These are phyloP conservation scores for Populus hybrid DNA, from an alignment of 441 rosid genomes.

Conservation along the genomic window DNA sequence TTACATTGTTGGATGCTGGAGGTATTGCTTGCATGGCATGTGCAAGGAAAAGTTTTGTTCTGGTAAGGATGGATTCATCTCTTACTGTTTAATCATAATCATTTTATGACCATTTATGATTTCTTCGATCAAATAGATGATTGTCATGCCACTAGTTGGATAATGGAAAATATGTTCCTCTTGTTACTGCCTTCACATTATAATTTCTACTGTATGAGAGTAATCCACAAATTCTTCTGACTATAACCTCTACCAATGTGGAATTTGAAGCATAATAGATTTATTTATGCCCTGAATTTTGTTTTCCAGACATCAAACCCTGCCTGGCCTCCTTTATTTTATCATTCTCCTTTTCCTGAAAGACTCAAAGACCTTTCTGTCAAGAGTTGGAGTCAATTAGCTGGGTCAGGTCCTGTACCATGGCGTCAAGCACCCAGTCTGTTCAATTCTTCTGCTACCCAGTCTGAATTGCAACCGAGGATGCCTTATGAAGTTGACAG, in stretches of 20 bases:
- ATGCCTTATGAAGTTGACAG: conserved; percentile 52
- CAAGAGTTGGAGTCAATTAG: conserved; percentile 64
- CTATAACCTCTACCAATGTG: background rate
- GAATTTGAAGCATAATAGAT: background rate
- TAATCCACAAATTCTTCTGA: background rate
- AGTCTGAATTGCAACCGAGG: conserved; percentile 54
- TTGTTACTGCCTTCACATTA: background rate
- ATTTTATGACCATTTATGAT: background rate
- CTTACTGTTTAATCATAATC: background rate
- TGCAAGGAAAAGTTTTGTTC: conserved; percentile 51
- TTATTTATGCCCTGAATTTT: conserved; percentile 8
- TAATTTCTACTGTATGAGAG: background rate
- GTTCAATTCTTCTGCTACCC: conserved; percentile 59
- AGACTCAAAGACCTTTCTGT: conserved; percentile 51
- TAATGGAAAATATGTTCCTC: background rate
- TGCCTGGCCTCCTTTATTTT: conserved; percentile 49
- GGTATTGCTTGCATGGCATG: conserved; percentile 89
- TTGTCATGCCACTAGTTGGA: conserved; percentile 3
- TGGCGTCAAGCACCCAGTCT: conserved; percentile 75
- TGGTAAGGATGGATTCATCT: conserved; percentile 50
- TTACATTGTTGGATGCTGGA: conserved; percentile 80
- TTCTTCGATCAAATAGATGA: background rate
- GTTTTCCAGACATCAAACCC: conserved; percentile 58
- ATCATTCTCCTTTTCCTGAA: conserved; percentile 46
- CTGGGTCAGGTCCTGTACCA: conserved; percentile 74